Conservation (phyloP, 371 early-diverging fungal genomes). For the Aphelidium insulamus region DNA sequence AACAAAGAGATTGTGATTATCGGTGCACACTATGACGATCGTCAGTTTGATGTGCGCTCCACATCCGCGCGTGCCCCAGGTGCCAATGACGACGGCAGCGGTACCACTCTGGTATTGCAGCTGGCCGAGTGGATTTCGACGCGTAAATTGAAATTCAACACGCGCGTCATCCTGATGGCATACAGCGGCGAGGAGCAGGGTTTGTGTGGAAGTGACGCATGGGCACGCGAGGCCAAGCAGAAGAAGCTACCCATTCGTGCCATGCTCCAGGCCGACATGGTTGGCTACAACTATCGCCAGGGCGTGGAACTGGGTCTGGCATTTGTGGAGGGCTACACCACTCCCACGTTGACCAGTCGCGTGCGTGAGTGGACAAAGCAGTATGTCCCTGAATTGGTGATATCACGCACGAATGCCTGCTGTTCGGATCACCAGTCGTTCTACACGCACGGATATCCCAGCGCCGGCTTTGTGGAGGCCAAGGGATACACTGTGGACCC, state of each 20-base stretch:
- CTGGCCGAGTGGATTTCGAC: slow-evolving; percentile 7
- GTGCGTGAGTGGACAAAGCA: slow-evolving; percentile 9
- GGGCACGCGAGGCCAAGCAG: slow-evolving; percentile 8
- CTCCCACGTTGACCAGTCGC: slow-evolving; percentile 7
- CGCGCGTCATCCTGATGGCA: slow-evolving; percentile 11
- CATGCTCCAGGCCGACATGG: slow-evolving; percentile 17
- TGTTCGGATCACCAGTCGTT: slow-evolving; percentile 17
- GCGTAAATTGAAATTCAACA: slow-evolving; percentile 8
- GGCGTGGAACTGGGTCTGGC: slow-evolving; percentile 14
- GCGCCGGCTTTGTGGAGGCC: slow-evolving; percentile 14
- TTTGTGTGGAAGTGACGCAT: slow-evolving; percentile 12
- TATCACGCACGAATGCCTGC: slow-evolving; percentile 12
- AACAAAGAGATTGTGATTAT: slow-evolving; percentile 13
- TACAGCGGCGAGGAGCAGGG: slow-evolving; percentile 19
- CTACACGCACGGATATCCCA: slow-evolving; percentile 12
- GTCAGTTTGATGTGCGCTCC: slow-evolving; percentile 9
- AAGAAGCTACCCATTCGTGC: slow-evolving; percentile 6
- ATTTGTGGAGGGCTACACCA: slow-evolving; percentile 12
- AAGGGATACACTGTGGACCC: slow-evolving; percentile 17
- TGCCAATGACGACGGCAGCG: slow-evolving; percentile 14
- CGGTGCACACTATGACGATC: slow-evolving; percentile 14
- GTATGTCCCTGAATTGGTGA: slow-evolving; percentile 12
- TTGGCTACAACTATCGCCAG: slow-evolving; percentile 14
- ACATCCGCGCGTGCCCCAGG: slow-evolving; percentile 13
- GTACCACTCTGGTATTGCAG: slow-evolving; percentile 11